Percentiles rank a stretch among this genome's conserved stretches.
Evolutionary conservation across 352 stramenopile genomes (phyloP).

Genomic region (Porosira glacialis): DNA sequence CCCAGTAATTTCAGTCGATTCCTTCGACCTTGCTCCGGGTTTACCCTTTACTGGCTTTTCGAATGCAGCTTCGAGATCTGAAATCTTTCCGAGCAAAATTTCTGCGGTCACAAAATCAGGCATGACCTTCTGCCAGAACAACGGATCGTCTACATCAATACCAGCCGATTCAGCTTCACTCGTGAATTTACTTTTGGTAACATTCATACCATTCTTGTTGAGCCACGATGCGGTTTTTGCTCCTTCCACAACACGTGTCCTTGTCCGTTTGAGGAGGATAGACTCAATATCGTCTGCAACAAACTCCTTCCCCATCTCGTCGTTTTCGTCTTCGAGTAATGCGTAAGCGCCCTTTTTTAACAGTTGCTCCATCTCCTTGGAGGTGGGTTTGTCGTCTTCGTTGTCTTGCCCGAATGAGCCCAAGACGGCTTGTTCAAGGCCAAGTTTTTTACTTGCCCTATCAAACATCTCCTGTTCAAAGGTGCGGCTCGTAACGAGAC

Average conservation of each 20-base stretch:
- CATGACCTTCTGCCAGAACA: constrained; percentile 99
- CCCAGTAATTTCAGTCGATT: constrained; percentile 15
- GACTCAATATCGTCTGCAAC: constrained; percentile 95
- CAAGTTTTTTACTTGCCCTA: constrained; percentile 95
- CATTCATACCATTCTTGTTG: constrained; percentile 81
- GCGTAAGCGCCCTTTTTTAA: constrained; percentile 96
- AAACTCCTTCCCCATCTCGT: constrained; percentile 87
- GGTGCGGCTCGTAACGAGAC: constrained; percentile 96
- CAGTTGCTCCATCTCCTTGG: constrained; percentile 92
- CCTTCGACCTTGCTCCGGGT: constrained; percentile 22
- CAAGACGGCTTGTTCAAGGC: constrained; percentile 96
- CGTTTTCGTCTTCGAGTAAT: constrained; percentile 95
- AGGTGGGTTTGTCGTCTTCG: constrained; percentile 68
- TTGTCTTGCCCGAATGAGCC: constrained; percentile 86
- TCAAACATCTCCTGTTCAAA: constrained; percentile 99
- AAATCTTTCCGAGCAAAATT: constrained; percentile 60
- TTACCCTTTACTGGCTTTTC: constrained; percentile 43
- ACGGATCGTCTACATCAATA: constrained; percentile 95
- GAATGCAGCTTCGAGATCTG: constrained; percentile 43
- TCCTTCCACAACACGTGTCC: constrained; percentile 80
- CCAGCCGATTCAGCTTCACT: constrained; percentile 60
- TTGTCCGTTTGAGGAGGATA: constrained; percentile 88
- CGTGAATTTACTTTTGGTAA: constrained; percentile 80
- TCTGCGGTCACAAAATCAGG: constrained; percentile 82
- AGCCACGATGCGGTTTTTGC: constrained; percentile 80